Evolutionary conservation across 768 basidiomycete genomes (phyloP), one percentile per base, ranked within the genome.

Genomic region (Leucosporidium scottii): DNA sequence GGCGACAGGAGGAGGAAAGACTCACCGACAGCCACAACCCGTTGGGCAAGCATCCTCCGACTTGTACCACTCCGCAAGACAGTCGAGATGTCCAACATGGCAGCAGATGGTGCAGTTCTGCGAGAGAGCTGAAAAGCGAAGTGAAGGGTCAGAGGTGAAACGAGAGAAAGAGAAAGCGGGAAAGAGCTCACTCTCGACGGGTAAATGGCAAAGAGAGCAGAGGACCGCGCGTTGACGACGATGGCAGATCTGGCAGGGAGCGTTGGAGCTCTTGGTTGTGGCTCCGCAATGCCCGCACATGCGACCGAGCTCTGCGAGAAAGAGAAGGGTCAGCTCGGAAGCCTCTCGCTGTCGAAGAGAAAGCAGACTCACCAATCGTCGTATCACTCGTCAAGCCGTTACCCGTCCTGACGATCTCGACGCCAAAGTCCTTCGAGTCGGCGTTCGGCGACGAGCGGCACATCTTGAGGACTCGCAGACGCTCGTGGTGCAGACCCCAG

Each of bases 401-500:
- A 12, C 59, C 47, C 18, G 44, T 36, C 1, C 50, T n/a, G 4
- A 72, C 56, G 6, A 50, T 17, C 5, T 31, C 28, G 28, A 34
- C 31, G 10, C 49, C 49, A 27, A 59, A 49, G 39, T 44, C 27
- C 28, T 59, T 34, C 21, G 17, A 17, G 12, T 58, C 49, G 20
- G 31, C 9, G 21, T 13, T 65, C 39, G 70, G n/a, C 13, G 55
- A 47, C 17, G 56, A 47, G 4, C 66, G 67, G 36, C 71, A 72
- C 1, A 72, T 60, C 70, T 89, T 89, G 65, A 91, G 78, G 1
- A 92, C 81, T 70, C 90, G 89, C 23, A 86, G 78, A 4, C 90
- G 84, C 75, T 90, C 88, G 50, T 85, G 81, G 72, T 83, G 79
- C 61, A 90, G 76, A 0, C 84, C 79, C 91, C 91, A 93, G 54